Evolutionary conservation across 2,329 filamentous ascomycete genomes (phyloP).

Genomic region (Penicillium sp.): DNA sequence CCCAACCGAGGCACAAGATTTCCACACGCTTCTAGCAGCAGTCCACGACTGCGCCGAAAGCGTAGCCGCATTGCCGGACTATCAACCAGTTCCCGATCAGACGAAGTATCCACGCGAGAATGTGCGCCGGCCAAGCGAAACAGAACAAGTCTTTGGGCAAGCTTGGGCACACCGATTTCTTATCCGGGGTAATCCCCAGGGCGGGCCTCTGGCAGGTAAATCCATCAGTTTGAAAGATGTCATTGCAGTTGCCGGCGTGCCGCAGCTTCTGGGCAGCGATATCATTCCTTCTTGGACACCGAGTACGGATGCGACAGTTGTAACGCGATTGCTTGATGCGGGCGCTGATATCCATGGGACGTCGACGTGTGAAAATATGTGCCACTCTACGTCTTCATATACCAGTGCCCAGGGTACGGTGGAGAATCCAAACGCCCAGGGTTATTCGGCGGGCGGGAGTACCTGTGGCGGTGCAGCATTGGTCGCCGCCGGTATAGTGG

Average conservation of each 20-base stretch:
- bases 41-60: conserved; percentile 53
- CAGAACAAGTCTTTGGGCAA: conserved; percentile 48
- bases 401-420: conserved; percentile 30
- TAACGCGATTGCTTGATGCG: conserved; percentile 51
- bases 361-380: conserved; percentile 55
- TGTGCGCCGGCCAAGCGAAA: conserved; percentile 39
- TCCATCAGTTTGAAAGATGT: conserved; percentile 55
- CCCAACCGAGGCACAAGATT: conserved; percentile 44
- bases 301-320: conserved; percentile 53
- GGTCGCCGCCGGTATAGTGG: conserved; percentile 25
- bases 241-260: conserved; percentile 54
- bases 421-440: conserved; percentile 29
- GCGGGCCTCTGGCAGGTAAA: conserved; percentile 41
- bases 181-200: conserved; percentile 38
- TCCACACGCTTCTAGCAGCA: conserved; percentile 50
- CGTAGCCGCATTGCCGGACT: conserved; percentile 48
- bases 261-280: conserved; percentile 54
- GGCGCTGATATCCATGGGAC: conserved; percentile 53
- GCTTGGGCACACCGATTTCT: conserved; percentile 54
- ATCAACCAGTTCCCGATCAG: conserved; percentile 44
- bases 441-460: conserved; percentile 32
- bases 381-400: conserved; percentile 34
- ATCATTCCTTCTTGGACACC: conserved; percentile 52
- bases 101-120: conserved; percentile 47
- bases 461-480: conserved; percentile 31